Evolutionary conservation across 306 rosid species (phyloP).

Genomic region (Trifolium fragiferum): DNA sequence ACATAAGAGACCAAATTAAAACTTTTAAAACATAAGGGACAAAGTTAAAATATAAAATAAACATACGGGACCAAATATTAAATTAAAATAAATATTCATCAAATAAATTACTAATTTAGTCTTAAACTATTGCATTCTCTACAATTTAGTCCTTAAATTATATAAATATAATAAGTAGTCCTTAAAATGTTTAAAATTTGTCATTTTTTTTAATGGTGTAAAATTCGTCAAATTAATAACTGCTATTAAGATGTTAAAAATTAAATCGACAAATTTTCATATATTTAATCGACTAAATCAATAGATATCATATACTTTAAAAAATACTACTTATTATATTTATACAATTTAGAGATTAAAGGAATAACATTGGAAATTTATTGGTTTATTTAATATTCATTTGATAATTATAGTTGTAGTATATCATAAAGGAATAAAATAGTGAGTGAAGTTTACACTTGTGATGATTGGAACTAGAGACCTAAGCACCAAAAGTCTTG

Average conservation of each 20-base stretch:
- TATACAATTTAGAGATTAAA: no score
- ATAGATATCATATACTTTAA: not conserved
- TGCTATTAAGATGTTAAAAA: no score
- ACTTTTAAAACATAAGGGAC: no score
- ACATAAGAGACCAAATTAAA: no score
- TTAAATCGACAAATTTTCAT: not conserved
- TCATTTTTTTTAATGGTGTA: no score
- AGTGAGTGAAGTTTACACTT: slow-evolving; percentile 46
- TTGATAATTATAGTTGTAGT: not conserved
- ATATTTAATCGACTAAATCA: not conserved
- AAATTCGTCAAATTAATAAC: no score
- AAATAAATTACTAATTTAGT: not conserved
- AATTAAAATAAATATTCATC: not conserved
- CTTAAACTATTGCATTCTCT: not conserved
- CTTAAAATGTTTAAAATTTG: no score
- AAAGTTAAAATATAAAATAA: no score
- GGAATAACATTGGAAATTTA: not conserved
- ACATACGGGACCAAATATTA: no score
- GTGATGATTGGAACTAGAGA: slow-evolving; percentile 74
- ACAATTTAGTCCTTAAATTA: not conserved
- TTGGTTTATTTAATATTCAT: not conserved
- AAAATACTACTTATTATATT: no score
- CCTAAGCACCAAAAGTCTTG: slow-evolving; percentile 59
- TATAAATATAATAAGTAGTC: no score
- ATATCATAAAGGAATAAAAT: not conserved